These are phyloP conservation scores for Leccinum disarticulatum DNA, from an alignment of 768 basidiomycete species.

Conservation along the genomic window DNA sequence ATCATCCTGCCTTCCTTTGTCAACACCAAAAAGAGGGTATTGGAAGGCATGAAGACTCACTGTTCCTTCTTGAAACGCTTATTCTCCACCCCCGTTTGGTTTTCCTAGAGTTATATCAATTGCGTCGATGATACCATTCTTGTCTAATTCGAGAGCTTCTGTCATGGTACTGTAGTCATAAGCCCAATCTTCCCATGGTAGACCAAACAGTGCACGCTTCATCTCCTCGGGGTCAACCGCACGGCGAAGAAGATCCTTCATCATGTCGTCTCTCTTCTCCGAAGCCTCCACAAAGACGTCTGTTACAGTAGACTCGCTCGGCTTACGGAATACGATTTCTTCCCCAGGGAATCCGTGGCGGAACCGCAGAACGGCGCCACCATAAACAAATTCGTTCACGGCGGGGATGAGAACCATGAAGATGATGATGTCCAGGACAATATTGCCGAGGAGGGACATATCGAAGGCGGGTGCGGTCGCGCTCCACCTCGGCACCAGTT, in stretches of 20 bases:
- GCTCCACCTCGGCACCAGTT: slow-evolving; percentile 15
- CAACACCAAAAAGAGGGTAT: neutral
- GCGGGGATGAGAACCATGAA: slow-evolving; percentile 27
- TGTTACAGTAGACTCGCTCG: slow-evolving; percentile 25
- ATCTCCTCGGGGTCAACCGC: slow-evolving; percentile 32
- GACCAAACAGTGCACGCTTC: slow-evolving; percentile 22
- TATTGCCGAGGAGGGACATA: slow-evolving; percentile 25
- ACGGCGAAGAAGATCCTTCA: slow-evolving; percentile 28
- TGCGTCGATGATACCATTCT: slow-evolving; percentile 19
- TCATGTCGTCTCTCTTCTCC: slow-evolving; percentile 27
- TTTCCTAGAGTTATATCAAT: slow-evolving; percentile 41
- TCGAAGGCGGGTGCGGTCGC: slow-evolving; percentile 16
- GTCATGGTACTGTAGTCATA: slow-evolving; percentile 33
- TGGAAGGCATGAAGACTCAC: slow-evolving; percentile 41
- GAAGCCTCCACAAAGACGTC: slow-evolving; percentile 24
- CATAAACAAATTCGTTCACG: slow-evolving; percentile 22
- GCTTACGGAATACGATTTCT: slow-evolving; percentile 33
- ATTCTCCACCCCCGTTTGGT: slow-evolving; percentile 82
- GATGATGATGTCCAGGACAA: slow-evolving; percentile 27
- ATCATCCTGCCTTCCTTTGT: slow-evolving; percentile 49
- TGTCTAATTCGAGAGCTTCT: slow-evolving; percentile 22
- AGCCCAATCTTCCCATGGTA: slow-evolving; percentile 36
- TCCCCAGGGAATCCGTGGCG: slow-evolving; percentile 28
- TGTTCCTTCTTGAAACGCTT: slow-evolving; percentile 80
- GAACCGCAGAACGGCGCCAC: slow-evolving; percentile 22